Base-by-base conservation (phyloP, 2,329 filamentous ascomycete species). In the Daldinia eschscholtzii region DNA sequence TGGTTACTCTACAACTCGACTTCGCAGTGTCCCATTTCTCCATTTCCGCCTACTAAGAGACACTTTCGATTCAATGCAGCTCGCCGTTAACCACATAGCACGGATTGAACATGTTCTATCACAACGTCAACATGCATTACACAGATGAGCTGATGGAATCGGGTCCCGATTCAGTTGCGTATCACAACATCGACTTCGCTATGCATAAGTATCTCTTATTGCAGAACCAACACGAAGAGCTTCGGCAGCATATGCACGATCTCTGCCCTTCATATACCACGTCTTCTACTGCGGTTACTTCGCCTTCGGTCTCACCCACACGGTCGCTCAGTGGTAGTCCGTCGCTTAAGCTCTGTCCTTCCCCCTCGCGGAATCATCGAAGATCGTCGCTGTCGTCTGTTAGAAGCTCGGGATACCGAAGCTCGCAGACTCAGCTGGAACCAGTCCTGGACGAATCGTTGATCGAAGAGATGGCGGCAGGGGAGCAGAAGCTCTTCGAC, bases 301-400 rank as follows among this genome's bases (percentile, higher is more conserved):
- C 89, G 77, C 83, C 89, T 79, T 80, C 89, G 77, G 85, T 86
- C 76, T 90, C 90, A 76, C 87, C 85, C 75, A 83, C 87, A 79
- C 77, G 90, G 81, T 78, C 86, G 83, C 80, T 86, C 82, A 74
- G 86, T 80, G 75, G 86, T 83, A 72, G 85, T 82, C 56, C 83
- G 80, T 68, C 82, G 79, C 78, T 78, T 55, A 79, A 80, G 55
- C 64, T 72, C 67, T 87, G 71, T 9, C 67, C 65, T 0, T 70
- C 70, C 0, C 74, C 67, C 1, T 76, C 76, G 42, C 78, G 76
- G 68, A 78, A 76, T 20, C 73, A 73, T 48, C 70, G 67, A n/a
- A 69, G 73, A 48, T 73, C 73, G 4, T 75, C 75, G 42, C 66
- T 55, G 7, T 58, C 65, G 10, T 70, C 67, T 48, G 70, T 57